Percentiles rank a stretch among this genome's conserved stretches.
Evolutionary conservation across 768 basidiomycete genomes (phyloP).

Genomic region (Pulveroboletus sp.): DNA sequence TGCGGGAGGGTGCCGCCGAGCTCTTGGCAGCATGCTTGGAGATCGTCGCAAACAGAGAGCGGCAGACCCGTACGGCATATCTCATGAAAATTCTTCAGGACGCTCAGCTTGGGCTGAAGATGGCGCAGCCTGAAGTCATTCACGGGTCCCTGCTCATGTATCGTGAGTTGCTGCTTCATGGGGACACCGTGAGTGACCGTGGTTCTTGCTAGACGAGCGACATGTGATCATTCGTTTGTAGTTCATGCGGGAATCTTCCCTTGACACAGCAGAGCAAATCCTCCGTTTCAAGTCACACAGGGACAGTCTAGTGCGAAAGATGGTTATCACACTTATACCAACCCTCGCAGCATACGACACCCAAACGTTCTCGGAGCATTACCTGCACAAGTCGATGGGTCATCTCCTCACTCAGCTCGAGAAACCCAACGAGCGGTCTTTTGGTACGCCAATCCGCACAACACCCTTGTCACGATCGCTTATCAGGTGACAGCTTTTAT

Average conservation of each 20-base stretch:
- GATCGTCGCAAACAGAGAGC: slow-evolving; percentile 73
- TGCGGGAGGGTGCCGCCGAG: slow-evolving; percentile 90
- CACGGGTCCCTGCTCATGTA: slow-evolving; percentile 92
- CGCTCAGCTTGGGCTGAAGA: slow-evolving; percentile 77
- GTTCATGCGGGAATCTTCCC: slow-evolving; percentile 87
- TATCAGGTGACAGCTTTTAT: slow-evolving; percentile 64
- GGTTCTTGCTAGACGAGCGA: neutral
- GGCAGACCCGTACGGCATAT: slow-evolving; percentile 59
- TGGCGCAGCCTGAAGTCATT: slow-evolving; percentile 78
- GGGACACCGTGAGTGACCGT: slow-evolving; percentile 72
- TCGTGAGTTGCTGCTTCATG: slow-evolving; percentile 85
- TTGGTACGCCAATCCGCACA: slow-evolving; percentile 47
- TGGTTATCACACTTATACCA: slow-evolving; percentile 94
- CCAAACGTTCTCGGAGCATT: slow-evolving; percentile 85
- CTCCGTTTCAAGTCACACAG: slow-evolving; percentile 83
- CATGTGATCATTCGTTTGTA: slow-evolving; percentile 26
- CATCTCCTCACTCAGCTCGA: slow-evolving; percentile 85
- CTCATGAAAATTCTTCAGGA: slow-evolving; percentile 83
- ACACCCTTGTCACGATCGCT: neutral
- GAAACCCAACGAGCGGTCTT: slow-evolving; percentile 83
- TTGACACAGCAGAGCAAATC: slow-evolving; percentile 86
- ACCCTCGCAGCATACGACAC: slow-evolving; percentile 93
- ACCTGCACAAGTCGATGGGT: slow-evolving; percentile 90
- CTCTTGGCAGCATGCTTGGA: slow-evolving; percentile 90
- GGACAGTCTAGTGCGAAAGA: slow-evolving; percentile 84